Evolutionary conservation across 108 stramenopile species (phyloP), one percentile per base, ranked within the genome.

Genomic region (Nitzschia sp.): DNA sequence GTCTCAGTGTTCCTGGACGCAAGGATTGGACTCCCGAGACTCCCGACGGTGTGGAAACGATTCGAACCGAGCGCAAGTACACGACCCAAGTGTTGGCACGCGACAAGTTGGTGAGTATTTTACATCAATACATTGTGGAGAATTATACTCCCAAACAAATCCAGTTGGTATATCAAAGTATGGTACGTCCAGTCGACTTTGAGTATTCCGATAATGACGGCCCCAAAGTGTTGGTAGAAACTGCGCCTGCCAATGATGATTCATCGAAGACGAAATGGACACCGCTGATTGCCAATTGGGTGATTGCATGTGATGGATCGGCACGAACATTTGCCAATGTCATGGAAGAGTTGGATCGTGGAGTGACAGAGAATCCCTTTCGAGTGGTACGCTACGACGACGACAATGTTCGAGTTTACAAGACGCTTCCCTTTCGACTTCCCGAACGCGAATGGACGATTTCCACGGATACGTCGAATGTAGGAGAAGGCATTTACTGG

Each of bases 1-100:
- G 80, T 59, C 66, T 72, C 11, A 70, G 68, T 46, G 78, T 82
- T 1, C 49, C 72, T 15, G 93, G 93, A 1, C 66, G 89, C 46
- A 83, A 68, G 61, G 89, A 91, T 74, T 94, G 93, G 93, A 61
- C 69, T 23, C 83, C 83, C 23, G 83, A 75, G 29, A 60, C 55
- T 13, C 56, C 65, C 46, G 55, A 66, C 6, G 71, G 64, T 11
- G 72, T 73, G 47, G 85, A 83, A 24, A 78, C 72, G 1, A 49
- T 70, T 8, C 80, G 74, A 17, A 82, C 49, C 82, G 32, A 72
- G 69, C 23, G 79, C 77, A 45, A 72, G 76, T 23, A 72, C 53
- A 47, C 56, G 59, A 86, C 78, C 26, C 77, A 75, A 69, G 79
- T 86, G 11, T 36, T 86, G 17, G 75, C 85, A 24, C 71, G 85